A percentile compares a stretch with the other conserved stretches of the same genome.
Evolutionary conservation across 1,284 basidiomycete species (phyloP).

Genomic region (Afroboletus lepidellus): DNA sequence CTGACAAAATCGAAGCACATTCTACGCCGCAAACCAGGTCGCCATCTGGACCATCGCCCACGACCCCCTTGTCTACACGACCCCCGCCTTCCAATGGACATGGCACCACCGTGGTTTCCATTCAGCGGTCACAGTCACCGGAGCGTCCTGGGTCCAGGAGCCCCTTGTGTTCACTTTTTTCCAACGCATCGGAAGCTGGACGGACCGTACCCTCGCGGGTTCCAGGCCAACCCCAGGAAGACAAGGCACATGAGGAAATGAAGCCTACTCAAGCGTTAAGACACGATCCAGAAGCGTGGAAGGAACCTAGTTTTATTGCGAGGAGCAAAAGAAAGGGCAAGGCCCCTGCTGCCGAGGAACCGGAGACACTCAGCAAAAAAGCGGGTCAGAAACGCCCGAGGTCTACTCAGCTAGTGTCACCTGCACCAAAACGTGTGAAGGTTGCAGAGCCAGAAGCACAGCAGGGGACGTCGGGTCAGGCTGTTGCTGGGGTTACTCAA

Average conservation of each 20-base stretch:
- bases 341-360: slow-evolving; percentile 3
- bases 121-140: neutral
- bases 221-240: neutral
- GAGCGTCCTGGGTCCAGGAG: slow-evolving; percentile 6
- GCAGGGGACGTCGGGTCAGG: neutral
- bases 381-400: slow-evolving; percentile 16
- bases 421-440: slow-evolving; percentile 17
- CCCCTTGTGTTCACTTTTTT: slow-evolving; percentile 31
- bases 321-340: slow-evolving; percentile 26
- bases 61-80: neutral
- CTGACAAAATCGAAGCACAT: slow-evolving; percentile 3
- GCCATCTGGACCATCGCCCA: neutral
- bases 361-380: neutral
- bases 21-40: neutral
- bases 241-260: neutral
- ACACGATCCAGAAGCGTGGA: slow-evolving; percentile 30
- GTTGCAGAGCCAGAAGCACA: neutral
- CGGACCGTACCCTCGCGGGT: neutral
- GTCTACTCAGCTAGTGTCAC: slow-evolving; percentile 7
- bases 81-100: neutral
- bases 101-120: neutral
- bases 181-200: slow-evolving; percentile 8
- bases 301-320: slow-evolving; percentile 28
- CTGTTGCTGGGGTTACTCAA: neutral
- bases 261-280: neutral